Percentiles rank a stretch among this genome's conserved stretches.
phyloP scores from a whole-genome alignment of 768 basidiomycete species.

The Kwoniella botswanensis region DNA sequence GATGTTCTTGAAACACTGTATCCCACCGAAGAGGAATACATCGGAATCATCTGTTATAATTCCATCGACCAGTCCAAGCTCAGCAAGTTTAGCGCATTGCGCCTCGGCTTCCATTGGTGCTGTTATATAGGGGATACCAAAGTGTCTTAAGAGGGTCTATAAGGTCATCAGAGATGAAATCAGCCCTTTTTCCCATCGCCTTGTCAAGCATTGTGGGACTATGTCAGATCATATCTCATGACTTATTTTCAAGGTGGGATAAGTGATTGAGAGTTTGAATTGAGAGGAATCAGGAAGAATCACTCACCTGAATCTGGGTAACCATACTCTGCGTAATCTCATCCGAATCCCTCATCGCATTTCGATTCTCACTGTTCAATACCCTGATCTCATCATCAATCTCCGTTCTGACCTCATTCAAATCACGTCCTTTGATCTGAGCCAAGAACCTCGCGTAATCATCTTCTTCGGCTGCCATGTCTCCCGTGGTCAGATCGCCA shows the following conservation, averaged over 20 bases:
- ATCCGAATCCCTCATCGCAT: constrained; percentile 90
- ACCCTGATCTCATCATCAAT: constrained; percentile 88
- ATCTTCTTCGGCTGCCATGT: constrained; percentile 60
- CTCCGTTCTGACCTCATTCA: constrained; percentile 80
- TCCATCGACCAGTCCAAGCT: constrained; percentile 86
- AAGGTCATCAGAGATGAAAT: too few species aligned
- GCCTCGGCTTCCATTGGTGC: constrained; percentile 99
- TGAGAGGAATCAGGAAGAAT: constrained; percentile 48
- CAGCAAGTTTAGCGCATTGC: constrained; percentile 90
- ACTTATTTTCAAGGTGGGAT: too few species aligned
- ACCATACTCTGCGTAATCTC: constrained; percentile 96
- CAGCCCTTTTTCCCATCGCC: neutral
- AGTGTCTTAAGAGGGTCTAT: constrained; percentile 90
- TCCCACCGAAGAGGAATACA: constrained; percentile 95
- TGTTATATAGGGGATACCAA: constrained; percentile 97
- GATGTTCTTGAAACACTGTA: constrained; percentile 98
- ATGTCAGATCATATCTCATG: too few species aligned
- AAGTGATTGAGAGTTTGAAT: too few species aligned
- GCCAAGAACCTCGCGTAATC: constrained; percentile 93
- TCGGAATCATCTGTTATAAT: constrained; percentile 99
- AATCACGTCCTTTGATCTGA: constrained; percentile 82
- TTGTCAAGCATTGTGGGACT: too few species aligned
- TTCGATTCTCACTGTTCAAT: constrained; percentile 81
- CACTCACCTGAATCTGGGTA: constrained; percentile 70
- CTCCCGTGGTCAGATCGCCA: constrained; percentile 70